Evolutionary conservation across 768 basidiomycete genomes (phyloP).

Genomic region (Phanerochaete carnosa): DNA sequence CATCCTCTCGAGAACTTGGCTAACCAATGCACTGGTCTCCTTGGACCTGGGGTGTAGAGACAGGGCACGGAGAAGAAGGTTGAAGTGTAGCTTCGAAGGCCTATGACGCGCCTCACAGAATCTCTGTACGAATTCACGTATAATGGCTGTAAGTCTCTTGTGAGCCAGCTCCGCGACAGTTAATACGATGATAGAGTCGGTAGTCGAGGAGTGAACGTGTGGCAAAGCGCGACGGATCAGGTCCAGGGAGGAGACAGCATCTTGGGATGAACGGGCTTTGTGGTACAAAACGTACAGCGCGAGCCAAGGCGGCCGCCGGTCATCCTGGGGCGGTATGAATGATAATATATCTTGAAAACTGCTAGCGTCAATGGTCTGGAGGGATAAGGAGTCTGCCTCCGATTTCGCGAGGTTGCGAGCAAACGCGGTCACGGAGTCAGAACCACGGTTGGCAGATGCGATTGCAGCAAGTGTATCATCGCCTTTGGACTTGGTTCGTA

Average conservation of each 20-base stretch:
- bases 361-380: not conserved
- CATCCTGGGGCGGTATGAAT: not conserved
- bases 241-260: not conserved
- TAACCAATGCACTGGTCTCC: slow-evolving; percentile 7
- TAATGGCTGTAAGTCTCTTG: not conserved
- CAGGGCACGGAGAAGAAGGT: slow-evolving; percentile 16
- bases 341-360: not conserved
- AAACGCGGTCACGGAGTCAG: not conserved
- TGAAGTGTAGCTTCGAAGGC: slow-evolving; percentile 12
- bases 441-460: not conserved
- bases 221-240: slow-evolving; percentile 1
- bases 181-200: slow-evolving; percentile 1
- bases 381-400: not conserved
- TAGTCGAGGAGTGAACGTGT: not conserved
- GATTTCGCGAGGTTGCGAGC: not conserved
- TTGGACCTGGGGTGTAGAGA: not conserved
- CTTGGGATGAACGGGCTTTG: not conserved
- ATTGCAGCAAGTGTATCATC: not conserved
- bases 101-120: not conserved
- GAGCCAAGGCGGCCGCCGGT: not conserved
- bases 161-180: slow-evolving; percentile 3
- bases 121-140: not conserved
- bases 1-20: slow-evolving; percentile 13
- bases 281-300: slow-evolving; percentile 9
- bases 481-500: not conserved